Evolutionary conservation across 192 early-diverging fungal species (phyloP).

Genomic region (Dissophora ornata): DNA sequence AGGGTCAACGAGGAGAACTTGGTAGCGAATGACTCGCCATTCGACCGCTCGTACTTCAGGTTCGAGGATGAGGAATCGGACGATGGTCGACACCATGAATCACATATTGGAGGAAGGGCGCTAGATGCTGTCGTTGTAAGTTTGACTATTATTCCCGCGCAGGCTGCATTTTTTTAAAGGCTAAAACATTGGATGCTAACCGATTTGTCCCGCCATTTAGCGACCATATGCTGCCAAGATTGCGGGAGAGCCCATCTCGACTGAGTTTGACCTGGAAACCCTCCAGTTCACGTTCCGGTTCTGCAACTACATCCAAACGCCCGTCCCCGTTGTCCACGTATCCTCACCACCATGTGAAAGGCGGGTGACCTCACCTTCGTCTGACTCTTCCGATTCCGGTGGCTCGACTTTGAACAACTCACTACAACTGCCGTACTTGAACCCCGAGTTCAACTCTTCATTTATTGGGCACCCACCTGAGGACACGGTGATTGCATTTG

Average conservation of each 20-base stretch:
- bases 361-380: neutral
- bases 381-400: neutral
- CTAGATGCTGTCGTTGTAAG: constrained; percentile 80
- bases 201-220: too few relatives aligned
- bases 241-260: constrained; percentile 70
- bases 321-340: constrained; percentile 35
- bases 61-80: constrained; percentile 41
- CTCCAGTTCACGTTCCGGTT: constrained; percentile 74
- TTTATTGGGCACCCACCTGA: constrained; percentile 43
- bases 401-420: constrained; percentile 7
- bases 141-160: too few relatives aligned
- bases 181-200: too few relatives aligned
- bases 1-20: constrained; percentile 5
- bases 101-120: constrained; percentile 80
- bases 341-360: constrained; percentile 6
- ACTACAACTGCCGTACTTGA: constrained; percentile 5
- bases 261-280: constrained; percentile 68
- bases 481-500: constrained; percentile 31
- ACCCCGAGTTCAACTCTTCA: neutral
- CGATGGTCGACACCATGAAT: constrained; percentile 55
- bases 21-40: constrained; percentile 26
- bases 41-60: constrained; percentile 47
- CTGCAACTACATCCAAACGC: constrained; percentile 51
- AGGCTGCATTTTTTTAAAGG: too few relatives aligned
- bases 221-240: constrained; percentile 84